A percentile compares a stretch with the other conserved stretches of the same genome.
phyloP scores from a whole-genome alignment of 2,329 filamentous ascomycete genomes.

The Ophiostoma quercus region DNA sequence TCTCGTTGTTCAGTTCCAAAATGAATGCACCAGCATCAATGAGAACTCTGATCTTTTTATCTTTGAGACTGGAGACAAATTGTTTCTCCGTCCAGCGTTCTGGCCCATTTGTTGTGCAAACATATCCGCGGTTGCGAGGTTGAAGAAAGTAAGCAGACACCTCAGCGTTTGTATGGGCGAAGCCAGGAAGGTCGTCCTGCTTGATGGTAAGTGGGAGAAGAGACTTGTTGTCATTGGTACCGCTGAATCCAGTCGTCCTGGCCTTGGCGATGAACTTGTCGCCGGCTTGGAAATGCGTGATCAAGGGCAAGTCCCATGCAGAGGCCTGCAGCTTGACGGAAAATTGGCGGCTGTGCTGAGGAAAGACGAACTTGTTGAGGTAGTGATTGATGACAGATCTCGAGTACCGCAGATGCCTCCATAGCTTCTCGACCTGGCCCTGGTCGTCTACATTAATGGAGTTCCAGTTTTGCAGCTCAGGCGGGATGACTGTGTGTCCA shows the following conservation, averaged over 20 bases:
- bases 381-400: slow-evolving; percentile 54
- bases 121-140: slow-evolving; percentile 46
- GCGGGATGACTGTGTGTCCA: slow-evolving; percentile 37
- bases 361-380: slow-evolving; percentile 60
- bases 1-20: slow-evolving; percentile 36
- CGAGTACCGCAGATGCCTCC: slow-evolving; percentile 44
- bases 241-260: slow-evolving; percentile 63
- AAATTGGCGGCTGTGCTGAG: slow-evolving; percentile 60
- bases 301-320: slow-evolving; percentile 61
- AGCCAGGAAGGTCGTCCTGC: slow-evolving; percentile 53
- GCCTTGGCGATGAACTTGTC: slow-evolving; percentile 22
- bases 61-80: slow-evolving; percentile 41
- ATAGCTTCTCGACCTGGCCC: slow-evolving; percentile 47
- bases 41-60: slow-evolving; percentile 45
- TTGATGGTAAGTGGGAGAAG: slow-evolving; percentile 57
- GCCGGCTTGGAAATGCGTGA: slow-evolving; percentile 23
- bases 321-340: slow-evolving; percentile 57
- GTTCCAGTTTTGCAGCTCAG: slow-evolving; percentile 47
- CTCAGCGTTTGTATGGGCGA: slow-evolving; percentile 58
- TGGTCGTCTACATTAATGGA: slow-evolving; percentile 56
- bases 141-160: slow-evolving; percentile 56
- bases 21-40: slow-evolving; percentile 63
- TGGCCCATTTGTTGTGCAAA: slow-evolving; percentile 32
- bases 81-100: slow-evolving; percentile 42
- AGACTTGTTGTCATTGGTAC: slow-evolving; percentile 60